Evolutionary conservation across 371 early-diverging fungal genomes (phyloP).

Genomic region (Mucor velutinosus): DNA sequence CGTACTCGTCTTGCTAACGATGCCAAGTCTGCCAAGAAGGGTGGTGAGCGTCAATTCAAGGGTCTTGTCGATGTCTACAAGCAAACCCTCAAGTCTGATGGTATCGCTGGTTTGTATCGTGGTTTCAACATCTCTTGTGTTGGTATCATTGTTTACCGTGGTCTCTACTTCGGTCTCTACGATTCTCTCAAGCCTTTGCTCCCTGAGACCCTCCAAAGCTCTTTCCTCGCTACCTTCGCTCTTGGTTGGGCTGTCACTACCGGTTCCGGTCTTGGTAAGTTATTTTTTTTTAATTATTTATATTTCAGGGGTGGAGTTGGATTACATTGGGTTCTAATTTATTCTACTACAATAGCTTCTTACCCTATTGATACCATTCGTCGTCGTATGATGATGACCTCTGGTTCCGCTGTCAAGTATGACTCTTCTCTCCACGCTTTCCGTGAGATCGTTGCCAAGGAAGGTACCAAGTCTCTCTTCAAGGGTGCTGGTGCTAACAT

Average conservation of each 20-base stretch:
- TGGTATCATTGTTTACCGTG: constrained; percentile 81
- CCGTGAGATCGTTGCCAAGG: constrained; percentile 67
- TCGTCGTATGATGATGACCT: constrained; percentile 90
- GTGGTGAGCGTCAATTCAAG: constrained; percentile 75
- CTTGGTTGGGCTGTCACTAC: constrained; percentile 75
- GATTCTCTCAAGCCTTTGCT: constrained; percentile 75
- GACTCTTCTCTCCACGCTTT: constrained; percentile 67
- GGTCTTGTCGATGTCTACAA: constrained; percentile 74
- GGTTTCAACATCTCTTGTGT: constrained; percentile 75
- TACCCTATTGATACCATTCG: constrained; percentile 94
- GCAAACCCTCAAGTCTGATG: constrained; percentile 69
- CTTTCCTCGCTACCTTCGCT: constrained; percentile 67
- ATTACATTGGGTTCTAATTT: background rate
- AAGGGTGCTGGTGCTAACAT: constrained; percentile 88
- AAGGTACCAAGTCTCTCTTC: constrained; percentile 76
- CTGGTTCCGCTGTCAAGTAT: constrained; percentile 80
- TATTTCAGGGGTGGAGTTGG: background rate
- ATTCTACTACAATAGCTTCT: constrained; percentile 40
- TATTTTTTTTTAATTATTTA: background rate
- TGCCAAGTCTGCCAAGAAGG: constrained; percentile 66
- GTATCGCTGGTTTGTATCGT: constrained; percentile 76
- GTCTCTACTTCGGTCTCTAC: constrained; percentile 79
- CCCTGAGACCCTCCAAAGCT: constrained; percentile 48
- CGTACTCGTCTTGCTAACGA: constrained; percentile 86
- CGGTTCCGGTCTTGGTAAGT: constrained; percentile 60